Evolutionary conservation across 1,139 yeast genomes (phyloP), one percentile per base, ranked within the genome.

Genomic region (Geotrichum bryndzae): DNA sequence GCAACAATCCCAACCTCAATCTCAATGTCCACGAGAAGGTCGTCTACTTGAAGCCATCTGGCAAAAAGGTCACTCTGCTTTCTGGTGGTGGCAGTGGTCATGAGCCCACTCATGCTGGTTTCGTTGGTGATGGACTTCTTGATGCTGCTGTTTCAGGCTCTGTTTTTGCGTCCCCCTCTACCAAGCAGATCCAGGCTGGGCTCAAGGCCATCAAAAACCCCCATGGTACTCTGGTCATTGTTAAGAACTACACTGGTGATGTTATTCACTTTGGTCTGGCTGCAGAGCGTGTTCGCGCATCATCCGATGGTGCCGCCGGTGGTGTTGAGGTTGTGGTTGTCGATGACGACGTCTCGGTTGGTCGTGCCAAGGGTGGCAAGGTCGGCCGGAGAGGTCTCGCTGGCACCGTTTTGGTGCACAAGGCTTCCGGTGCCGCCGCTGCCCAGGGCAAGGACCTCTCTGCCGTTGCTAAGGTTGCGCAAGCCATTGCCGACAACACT

Each of bases 21-120:
- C 76, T 87, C 53, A 82, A 89, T 61, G 86, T 85, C 35, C 77
- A 82, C 8, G 95, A 90, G 70, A 84, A 84, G 67, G 88, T 90
- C 1, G 83, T 90, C 13, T 87, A 80, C 76, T 63, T 66, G 53
- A 67, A 66, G 31, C 61, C 57, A 33, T 61, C 68, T 3, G 64
- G 63, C 52, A 22, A 59, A 22, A 86, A 87, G 69, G 87, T 91
- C 55, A 82, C 90, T 3, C 69, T 92, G 60, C 77, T 92, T 33
- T 86, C 96, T 55, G 97, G 97, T 62, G 98, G 98, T 61, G 98
- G 98, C 38, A 86, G 94, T 10, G 98, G 98, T 50, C 98, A 92
- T 72, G 97, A 92, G 74, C 97, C 97, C 38, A 80, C 92, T 8
- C 97, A 91, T 71, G 94, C 89, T 4, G 97, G 97, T 0, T 91